A percentile compares a stretch with the other conserved stretches of the same genome.
These are phyloP conservation scores for Marasmius oreades DNA, from an alignment of 1,284 basidiomycete species.

Conservation along the genomic window DNA sequence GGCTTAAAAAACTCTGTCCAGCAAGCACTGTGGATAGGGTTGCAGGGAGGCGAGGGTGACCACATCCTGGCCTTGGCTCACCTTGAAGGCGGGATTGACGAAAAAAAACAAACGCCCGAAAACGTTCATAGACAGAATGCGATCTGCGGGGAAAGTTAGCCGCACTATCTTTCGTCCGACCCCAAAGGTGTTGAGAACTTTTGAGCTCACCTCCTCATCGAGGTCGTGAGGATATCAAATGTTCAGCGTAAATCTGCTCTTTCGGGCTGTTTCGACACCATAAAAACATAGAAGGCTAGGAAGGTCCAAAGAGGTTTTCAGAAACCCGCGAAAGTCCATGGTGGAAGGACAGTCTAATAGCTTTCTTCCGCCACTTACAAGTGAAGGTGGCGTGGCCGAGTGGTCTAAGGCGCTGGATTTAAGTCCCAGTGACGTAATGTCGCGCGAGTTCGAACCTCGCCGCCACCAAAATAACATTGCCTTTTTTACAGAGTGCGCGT, in stretches of 20 bases:
- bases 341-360: too few relatives aligned
- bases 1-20: background rate
- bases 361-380: too few relatives aligned
- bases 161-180: background rate
- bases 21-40: background rate
- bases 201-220: slow-evolving; percentile 2
- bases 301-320: background rate
- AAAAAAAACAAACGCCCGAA: background rate
- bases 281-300: background rate
- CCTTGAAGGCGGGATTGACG: background rate
- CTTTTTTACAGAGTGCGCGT: too few relatives aligned
- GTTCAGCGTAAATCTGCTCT: slow-evolving; percentile 1
- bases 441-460: too few relatives aligned
- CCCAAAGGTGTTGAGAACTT: background rate
- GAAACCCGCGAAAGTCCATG: too few relatives aligned
- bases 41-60: background rate
- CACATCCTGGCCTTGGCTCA: background rate
- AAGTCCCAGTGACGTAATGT: too few relatives aligned
- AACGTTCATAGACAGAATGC: background rate
- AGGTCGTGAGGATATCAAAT: slow-evolving; percentile 1
- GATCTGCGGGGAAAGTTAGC: background rate
- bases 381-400: too few relatives aligned
- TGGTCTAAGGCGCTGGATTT: too few relatives aligned
- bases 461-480: too few relatives aligned
- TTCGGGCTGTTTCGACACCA: background rate